Base-by-base conservation (phyloP, 192 early-diverging fungal genomes). In the Spizellomyces sp. region DNA sequence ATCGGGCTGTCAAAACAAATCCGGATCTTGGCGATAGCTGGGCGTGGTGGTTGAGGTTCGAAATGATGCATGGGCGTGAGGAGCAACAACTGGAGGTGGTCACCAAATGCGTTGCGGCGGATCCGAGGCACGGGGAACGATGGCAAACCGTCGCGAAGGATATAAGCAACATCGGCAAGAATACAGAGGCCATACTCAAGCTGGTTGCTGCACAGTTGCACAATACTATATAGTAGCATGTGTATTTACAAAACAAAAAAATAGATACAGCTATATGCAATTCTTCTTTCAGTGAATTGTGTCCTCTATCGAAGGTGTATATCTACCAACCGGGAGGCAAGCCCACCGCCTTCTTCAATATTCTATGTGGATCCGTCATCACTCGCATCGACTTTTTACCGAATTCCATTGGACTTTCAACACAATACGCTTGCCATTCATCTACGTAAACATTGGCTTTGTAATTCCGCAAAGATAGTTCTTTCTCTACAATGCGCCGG, bases 1-100 rank as follows among this genome's bases (percentile, higher is more conserved):
- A 81, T 60, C 86, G 94, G 22, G 93, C 96, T 1, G 81, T 89
- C 6, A 87, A 89, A 52, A 89, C 88, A 5, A 92, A 98, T 69
- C 83, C 92, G 3, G 93, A 98, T 75, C 78, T 87, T 6, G 98
- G 98, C 6, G 98, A 99, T 75, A 83, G 90, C 2, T 99, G 93
- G 92, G 96, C 93, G 10, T 99, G 94, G 94, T 94, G 90, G 86
- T 88, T 91, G 60, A 89, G 91, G 57, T 98, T 99, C 83, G 98
- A 99, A 79, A 62, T 80, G 27, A 83, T 89, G 64, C 90, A 95
- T 74, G 94, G 94, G 5, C 83, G 80, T 47, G 80, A 86, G 60
- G 62, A 45, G 62, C 47, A 64, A 8, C 77, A 79, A 67, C 41
- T 75, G 14, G 71, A 86, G 7, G 73, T 98, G 19, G 80, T 93